phyloP scores from a whole-genome alignment of 1,139 yeast species.

The Geotrichum candidum region DNA sequence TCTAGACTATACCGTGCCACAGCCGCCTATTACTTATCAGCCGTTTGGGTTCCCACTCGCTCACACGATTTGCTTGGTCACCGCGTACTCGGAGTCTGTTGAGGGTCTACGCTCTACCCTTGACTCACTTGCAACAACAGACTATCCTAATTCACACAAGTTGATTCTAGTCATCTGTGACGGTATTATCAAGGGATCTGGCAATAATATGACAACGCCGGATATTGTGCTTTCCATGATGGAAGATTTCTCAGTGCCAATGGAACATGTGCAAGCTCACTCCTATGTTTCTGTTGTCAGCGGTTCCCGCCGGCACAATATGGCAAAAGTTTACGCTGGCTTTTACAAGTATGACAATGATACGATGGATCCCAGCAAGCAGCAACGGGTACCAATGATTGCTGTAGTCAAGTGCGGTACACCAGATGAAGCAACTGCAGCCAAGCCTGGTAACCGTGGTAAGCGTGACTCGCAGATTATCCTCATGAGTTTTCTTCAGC shows the following conservation, averaged over 20 bases:
- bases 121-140: slow-evolving; percentile 29
- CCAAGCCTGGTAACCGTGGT: slow-evolving; percentile 37
- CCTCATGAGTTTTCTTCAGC: slow-evolving; percentile 33
- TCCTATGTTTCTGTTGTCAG: slow-evolving; percentile 33
- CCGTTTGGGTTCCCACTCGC: slow-evolving; percentile 82
- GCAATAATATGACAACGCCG: slow-evolving; percentile 28
- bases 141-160: slow-evolving; percentile 30
- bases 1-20: slow-evolving; percentile 71
- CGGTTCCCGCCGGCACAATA: slow-evolving; percentile 30
- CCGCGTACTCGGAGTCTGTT: slow-evolving; percentile 33
- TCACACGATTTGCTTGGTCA: slow-evolving; percentile 37
- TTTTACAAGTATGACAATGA: slow-evolving; percentile 43
- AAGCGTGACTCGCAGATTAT: slow-evolving; percentile 36
- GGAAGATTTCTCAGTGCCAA: slow-evolving; percentile 46
- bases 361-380: slow-evolving; percentile 49
- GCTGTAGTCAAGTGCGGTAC: slow-evolving; percentile 34
- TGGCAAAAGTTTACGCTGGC: slow-evolving; percentile 34
- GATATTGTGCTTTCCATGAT: slow-evolving; percentile 44
- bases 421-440: slow-evolving; percentile 36
- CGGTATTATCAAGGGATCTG: slow-evolving; percentile 31
- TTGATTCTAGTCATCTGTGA: slow-evolving; percentile 32
- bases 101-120: slow-evolving; percentile 30
- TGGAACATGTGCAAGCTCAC: slow-evolving; percentile 25
- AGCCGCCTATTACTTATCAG: slow-evolving; percentile 82
- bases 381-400: slow-evolving; percentile 52